These are phyloP conservation scores for Solanum aculeatissimum DNA, from an alignment of 305 asterid species.

Conservation along the genomic window DNA sequence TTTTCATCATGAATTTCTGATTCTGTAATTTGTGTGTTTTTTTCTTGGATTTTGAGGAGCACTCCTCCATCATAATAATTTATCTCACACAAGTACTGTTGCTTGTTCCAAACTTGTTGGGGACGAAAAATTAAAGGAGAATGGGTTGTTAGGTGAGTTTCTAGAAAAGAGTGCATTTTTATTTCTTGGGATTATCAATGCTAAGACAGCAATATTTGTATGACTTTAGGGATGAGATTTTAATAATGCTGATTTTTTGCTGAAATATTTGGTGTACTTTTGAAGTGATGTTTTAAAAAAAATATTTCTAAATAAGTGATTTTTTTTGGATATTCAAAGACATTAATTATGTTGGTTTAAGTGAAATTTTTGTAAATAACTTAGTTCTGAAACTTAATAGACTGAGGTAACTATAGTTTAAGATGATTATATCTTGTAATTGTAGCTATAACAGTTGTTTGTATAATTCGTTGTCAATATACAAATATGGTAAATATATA, in stretches of 20 bases:
- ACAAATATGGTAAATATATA: no score
- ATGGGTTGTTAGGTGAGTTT: neutral
- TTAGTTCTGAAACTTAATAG: no score
- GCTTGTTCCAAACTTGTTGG: neutral
- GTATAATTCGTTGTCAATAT: no score
- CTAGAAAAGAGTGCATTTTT: neutral
- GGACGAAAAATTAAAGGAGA: neutral
- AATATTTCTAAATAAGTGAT: no score
- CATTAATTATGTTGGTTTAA: no score
- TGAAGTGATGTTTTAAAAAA: no score
- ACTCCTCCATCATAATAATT: neutral
- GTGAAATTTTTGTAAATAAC: no score
- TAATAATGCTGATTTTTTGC: neutral
- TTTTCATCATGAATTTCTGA: conserved; percentile 10
- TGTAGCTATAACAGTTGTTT: no score
- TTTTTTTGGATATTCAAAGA: no score
- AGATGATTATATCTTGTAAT: no score
- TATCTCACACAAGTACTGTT: neutral
- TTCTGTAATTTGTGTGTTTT: conserved; percentile 8
- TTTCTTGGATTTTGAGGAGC: neutral
- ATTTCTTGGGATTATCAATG: neutral
- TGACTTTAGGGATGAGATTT: neutral
- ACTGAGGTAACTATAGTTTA: no score
- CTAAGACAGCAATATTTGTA: neutral
- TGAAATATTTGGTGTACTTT: no score